These are phyloP conservation scores for Eutrema salsugineum DNA, from an alignment of 441 rosid species.

Conservation along the genomic window DNA sequence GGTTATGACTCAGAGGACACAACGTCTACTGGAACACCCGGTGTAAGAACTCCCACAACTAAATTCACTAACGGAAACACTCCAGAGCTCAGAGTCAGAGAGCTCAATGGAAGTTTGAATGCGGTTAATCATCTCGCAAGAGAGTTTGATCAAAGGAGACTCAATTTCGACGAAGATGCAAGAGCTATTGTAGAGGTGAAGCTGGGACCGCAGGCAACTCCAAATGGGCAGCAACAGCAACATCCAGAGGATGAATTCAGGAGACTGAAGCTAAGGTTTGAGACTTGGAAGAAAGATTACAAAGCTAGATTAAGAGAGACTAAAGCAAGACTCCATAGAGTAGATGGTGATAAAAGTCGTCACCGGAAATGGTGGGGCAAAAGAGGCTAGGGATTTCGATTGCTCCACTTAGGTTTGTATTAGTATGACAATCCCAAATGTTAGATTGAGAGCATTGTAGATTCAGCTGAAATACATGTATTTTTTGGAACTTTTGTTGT, in stretches of 20 bases:
- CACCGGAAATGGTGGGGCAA: slow-evolving; percentile 87
- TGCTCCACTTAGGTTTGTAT: slow-evolving; percentile 19
- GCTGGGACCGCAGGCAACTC: slow-evolving; percentile 31
- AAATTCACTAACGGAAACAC: slow-evolving; percentile 37
- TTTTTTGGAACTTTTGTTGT: slow-evolving; percentile 4
- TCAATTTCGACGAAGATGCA: slow-evolving; percentile 64
- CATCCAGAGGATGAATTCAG: slow-evolving; percentile 63
- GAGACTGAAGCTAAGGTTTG: slow-evolving; percentile 63
- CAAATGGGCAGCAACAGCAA: slow-evolving; percentile 35
- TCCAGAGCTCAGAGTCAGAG: slow-evolving; percentile 49
- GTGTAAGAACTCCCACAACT: slow-evolving; percentile 49
- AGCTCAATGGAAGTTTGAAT: slow-evolving; percentile 49
- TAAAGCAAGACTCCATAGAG: slow-evolving; percentile 62
- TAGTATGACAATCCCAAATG: slow-evolving; percentile 14
- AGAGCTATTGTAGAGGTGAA: slow-evolving; percentile 50
- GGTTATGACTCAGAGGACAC: slow-evolving; percentile 76
- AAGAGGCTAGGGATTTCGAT: slow-evolving; percentile 31
- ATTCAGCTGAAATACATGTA: slow-evolving; percentile 21
- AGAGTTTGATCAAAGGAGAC: slow-evolving; percentile 78
- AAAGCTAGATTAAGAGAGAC: slow-evolving; percentile 70
- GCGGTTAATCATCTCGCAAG: slow-evolving; percentile 56
- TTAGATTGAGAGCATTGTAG: slow-evolving; percentile 32
- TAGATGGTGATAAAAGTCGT: slow-evolving; percentile 53
- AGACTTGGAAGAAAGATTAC: slow-evolving; percentile 91
- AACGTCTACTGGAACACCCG: slow-evolving; percentile 63